These are phyloP conservation scores for Russula compacta DNA, from an alignment of 768 basidiomycete genomes.

Conservation along the genomic window DNA sequence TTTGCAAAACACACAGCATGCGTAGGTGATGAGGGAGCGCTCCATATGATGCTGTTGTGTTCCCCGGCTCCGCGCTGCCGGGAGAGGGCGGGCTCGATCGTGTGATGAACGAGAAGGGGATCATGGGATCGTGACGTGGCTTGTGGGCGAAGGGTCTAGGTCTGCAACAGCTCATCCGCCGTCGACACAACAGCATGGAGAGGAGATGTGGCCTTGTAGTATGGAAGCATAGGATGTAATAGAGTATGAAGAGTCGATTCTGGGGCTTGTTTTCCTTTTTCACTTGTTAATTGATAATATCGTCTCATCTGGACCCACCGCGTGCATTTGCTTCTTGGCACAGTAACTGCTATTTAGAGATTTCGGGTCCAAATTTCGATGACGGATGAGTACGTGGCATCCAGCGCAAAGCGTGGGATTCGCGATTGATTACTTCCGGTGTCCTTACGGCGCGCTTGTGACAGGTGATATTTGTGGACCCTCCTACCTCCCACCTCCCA, in stretches of 20 bases:
- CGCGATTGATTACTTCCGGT: too few relatives aligned
- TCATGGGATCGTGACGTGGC: slow-evolving; percentile 1
- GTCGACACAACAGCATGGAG: slow-evolving; percentile 29
- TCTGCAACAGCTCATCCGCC: slow-evolving; percentile 32
- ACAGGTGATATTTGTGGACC: too few relatives aligned
- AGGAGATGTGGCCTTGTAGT: too few relatives aligned
- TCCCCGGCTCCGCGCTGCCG: slow-evolving; percentile 26
- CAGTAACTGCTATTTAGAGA: neutral
- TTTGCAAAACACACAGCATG: slow-evolving; percentile 34
- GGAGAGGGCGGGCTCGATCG: slow-evolving; percentile 32
- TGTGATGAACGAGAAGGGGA: slow-evolving; percentile 33
- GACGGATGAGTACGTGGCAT: neutral
- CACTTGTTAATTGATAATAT: neutral
- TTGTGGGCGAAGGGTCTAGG: slow-evolving; percentile 26
- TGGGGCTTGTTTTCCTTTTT: slow-evolving; percentile 17
- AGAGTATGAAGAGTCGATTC: neutral
- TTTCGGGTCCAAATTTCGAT: neutral
- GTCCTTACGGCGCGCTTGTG: too few relatives aligned
- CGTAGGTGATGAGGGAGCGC: slow-evolving; percentile 37
- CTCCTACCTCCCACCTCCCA: too few relatives aligned
- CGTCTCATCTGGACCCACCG: neutral
- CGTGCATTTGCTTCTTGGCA: neutral
- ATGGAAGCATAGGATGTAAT: slow-evolving; percentile 39
- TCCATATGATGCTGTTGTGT: slow-evolving; percentile 28
- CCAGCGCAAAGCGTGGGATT: too few relatives aligned